Evolutionary conservation across 164 flowering plant genomes (phyloP), one percentile per base, ranked within the genome.

Genomic region (Warburgia ugandensis): DNA sequence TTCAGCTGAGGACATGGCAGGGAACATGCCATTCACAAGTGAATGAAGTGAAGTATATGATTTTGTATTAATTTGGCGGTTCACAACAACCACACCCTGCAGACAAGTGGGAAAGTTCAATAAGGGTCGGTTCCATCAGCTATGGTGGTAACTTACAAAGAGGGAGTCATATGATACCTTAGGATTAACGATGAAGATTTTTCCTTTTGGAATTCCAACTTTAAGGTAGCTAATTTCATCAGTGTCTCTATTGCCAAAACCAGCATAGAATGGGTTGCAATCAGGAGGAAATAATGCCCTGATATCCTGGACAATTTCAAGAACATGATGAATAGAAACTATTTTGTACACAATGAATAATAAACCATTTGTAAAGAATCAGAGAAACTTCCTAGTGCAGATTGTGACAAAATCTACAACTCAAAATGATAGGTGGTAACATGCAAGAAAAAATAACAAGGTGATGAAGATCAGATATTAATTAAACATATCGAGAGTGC

Each of bases 151-250:
- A 36, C 16, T 35, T 38, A 29, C 21, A 21, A 52, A 17, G n/a
- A 22, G 14, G 25, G 10, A 25, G 5, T 25, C 11, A 27, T 27
- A 21, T 29, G 29, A 32, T 75, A 92, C 99, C 99, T 82, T 92
- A 9, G 99, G 92, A 69, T 92, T 92, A 49, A 92, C 84, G 43
- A 70, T 92, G 66, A 92, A 88, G 45, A 92, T 84, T 67, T 92
- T 92, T 32, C 96, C 95, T 61, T 56, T 79, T 2, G 99, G 99
- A 30, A 92, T 88, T 62, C 96, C 99, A 45, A 88, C 95, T 61
- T 78, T 92, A 47, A 82, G 83, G 67, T 92, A 92, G 80, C 99
- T 92, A 48, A 92, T 36, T 64, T 92, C 99, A 70, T 92, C 99
- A 4, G 97, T 92, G 60, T 86, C 79, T 72, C 99, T 71, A 60